Evolutionary conservation across 306 rosid species (phyloP).

Genomic region (Casuarina glauca): DNA sequence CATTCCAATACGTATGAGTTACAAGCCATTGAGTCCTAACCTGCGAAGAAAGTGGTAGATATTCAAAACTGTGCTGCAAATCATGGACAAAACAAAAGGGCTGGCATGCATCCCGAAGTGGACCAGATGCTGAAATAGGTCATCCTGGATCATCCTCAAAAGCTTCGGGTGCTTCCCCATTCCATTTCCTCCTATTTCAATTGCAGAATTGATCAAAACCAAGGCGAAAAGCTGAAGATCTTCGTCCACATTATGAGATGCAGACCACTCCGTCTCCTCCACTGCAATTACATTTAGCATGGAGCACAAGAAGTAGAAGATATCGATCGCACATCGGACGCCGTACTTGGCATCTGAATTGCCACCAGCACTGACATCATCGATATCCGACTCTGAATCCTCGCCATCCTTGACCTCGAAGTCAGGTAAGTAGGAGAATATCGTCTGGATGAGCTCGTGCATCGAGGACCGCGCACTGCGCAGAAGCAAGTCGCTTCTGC

Average conservation of each 20-base stretch:
- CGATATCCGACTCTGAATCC: conserved; percentile 49
- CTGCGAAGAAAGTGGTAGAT: conserved; percentile 76
- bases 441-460: conserved; percentile 78
- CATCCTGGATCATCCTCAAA: conserved; percentile 87
- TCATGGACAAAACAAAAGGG: conserved; percentile 85
- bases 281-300: conserved; percentile 70
- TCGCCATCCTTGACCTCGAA: conserved; percentile 40
- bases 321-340: conserved; percentile 64
- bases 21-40: conserved; percentile 32
- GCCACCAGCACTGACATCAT: conserved; percentile 39
- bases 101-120: conserved; percentile 72
- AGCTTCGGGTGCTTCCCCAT: conserved; percentile 75
- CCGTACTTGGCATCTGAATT: conserved; percentile 57
- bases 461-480: conserved; percentile 69
- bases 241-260: conserved; percentile 58
- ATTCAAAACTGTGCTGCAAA: conserved; percentile 88
- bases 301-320: conserved; percentile 81
- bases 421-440: conserved; percentile 62
- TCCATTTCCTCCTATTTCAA: conserved; percentile 76
- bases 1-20: background rate
- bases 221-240: conserved; percentile 79
- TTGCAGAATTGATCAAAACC: conserved; percentile 73
- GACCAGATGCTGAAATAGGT: conserved; percentile 85
- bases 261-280: conserved; percentile 56
- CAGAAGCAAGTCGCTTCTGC: conserved; percentile 70